phyloP scores from a whole-genome alignment of 83 land plant genomes.

The Picea engelmannii region DNA sequence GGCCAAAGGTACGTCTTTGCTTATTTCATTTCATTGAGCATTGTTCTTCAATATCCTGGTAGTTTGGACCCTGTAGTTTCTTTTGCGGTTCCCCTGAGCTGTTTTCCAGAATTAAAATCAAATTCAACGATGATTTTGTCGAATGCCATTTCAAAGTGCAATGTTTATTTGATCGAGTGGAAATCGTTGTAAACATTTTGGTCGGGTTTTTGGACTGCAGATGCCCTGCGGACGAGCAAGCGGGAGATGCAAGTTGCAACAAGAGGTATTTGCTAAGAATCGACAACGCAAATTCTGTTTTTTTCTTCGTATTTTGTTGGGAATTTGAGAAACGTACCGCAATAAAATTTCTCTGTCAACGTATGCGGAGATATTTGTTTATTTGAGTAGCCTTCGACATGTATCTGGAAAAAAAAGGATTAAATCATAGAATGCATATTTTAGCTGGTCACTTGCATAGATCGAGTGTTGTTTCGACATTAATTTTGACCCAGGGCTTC shows the following conservation, averaged over 20 bases:
- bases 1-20: slow-evolving; percentile 57
- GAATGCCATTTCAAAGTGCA: background rate
- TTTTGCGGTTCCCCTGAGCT: background rate
- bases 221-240: slow-evolving; percentile 81
- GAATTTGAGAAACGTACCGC: background rate
- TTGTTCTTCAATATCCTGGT: background rate
- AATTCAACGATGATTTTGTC: background rate
- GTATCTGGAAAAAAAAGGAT: background rate
- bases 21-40: background rate
- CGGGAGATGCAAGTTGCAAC: slow-evolving; percentile 78
- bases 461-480: background rate
- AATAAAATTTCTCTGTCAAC: too few relatives aligned
- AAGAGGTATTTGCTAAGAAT: slow-evolving; percentile 56
- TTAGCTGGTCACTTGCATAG: background rate
- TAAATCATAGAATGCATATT: background rate
- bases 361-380: too few relatives aligned
- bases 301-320: background rate
- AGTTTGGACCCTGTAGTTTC: background rate
- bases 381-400: background rate
- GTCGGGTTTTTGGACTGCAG: slow-evolving; percentile 40
- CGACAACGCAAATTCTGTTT: background rate
- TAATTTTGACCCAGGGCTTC: background rate
- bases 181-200: background rate
- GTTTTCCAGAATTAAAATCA: background rate
- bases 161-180: background rate